Conservation (phyloP, 2,329 filamentous ascomycete genomes). For the Coniochaeta prunicola region DNA sequence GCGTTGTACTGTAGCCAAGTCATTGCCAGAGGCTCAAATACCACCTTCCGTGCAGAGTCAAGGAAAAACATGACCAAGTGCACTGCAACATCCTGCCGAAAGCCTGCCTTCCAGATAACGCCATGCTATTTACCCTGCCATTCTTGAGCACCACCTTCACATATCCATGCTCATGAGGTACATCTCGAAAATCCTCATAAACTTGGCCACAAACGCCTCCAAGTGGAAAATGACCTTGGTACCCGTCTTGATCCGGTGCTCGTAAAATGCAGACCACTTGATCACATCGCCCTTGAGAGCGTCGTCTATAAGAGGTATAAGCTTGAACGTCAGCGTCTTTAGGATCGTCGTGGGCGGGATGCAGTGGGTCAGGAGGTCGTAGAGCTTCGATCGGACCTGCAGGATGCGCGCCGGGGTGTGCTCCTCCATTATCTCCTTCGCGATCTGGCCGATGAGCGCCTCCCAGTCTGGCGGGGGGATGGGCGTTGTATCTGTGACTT, state of each 20-base stretch:
- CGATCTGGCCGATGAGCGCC: conserved; percentile 78
- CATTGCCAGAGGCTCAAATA: background rate
- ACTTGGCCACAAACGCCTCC: conserved; percentile 97
- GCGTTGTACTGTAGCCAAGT: too few species aligned
- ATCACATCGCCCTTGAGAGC: conserved; percentile 86
- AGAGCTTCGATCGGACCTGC: conserved; percentile 86
- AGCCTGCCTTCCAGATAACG: background rate
- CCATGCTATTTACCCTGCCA: background rate
- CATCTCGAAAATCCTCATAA: conserved; percentile 94
- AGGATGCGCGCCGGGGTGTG: conserved; percentile 85
- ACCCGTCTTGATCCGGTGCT: conserved; percentile 86
- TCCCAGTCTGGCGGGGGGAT: conserved; percentile 98
- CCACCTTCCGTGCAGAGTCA: background rate
- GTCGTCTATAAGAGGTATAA: conserved; percentile 82
- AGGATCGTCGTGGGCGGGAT: conserved; percentile 92
- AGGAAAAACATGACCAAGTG: background rate
- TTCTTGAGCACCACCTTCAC: conserved; percentile 18
- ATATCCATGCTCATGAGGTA: conserved; percentile 81
- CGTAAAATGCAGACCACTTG: conserved; percentile 94
- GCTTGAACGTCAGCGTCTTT: conserved; percentile 90
- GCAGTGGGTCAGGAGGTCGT: conserved; percentile 93
- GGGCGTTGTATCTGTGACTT: conserved; percentile 75
- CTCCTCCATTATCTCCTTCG: conserved; percentile 89
- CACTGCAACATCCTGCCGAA: background rate
- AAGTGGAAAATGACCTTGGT: conserved; percentile 97